Base-by-base conservation (phyloP, 2,329 filamentous ascomycete genomes). In the Cordyceps fumosorosea region DNA sequence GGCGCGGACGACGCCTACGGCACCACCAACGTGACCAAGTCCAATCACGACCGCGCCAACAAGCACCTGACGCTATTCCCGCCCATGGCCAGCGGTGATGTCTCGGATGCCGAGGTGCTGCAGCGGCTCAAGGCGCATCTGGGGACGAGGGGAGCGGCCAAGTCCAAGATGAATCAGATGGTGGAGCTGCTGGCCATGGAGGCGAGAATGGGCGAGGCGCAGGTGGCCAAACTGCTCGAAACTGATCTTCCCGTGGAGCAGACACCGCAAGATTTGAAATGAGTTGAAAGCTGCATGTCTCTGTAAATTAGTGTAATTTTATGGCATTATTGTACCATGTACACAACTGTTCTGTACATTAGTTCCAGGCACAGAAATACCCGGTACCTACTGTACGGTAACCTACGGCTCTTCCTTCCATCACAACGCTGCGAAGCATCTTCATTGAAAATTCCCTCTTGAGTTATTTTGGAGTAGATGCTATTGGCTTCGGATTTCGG, bases 1-100 rank as follows among this genome's bases (percentile, higher is more conserved):
- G 86, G 86, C 1, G 79, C 75, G 10, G 95, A 98, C 74, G 69
- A 78, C 42, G 77, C 80, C 1, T 98, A 96, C 73, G 93, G 92
- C 10, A 67, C 69, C 16, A 67, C 75, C 26, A 57, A 67, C 1
- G 60, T 69, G 56, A 64, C 66, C n/a, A 52, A 51, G 45, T 59
- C 66, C 53, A n/a, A 67, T 4, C 66, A 74, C 1, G 75, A 57
- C 10, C 63, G 76, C 6, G 73, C 67, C 55, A 71, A 74, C 50
- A 73, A 74, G 18, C 74, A 75, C 63, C 75, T 76, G 26, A 75
- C 74, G 0, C 67, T 87, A 48, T 87, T 87, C 66, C 84, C 84
- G 34, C 81, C 80, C 2, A 66, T 70, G 2, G 65, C 70, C 0
- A 69, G 68, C 11, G 63, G 68, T 18, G 66, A 70, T 6, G 42